A percentile compares a stretch with the other conserved stretches of the same genome.
Evolutionary conservation across 805 yeast species (phyloP).

Genomic region (Maudiozyma barnettii): DNA sequence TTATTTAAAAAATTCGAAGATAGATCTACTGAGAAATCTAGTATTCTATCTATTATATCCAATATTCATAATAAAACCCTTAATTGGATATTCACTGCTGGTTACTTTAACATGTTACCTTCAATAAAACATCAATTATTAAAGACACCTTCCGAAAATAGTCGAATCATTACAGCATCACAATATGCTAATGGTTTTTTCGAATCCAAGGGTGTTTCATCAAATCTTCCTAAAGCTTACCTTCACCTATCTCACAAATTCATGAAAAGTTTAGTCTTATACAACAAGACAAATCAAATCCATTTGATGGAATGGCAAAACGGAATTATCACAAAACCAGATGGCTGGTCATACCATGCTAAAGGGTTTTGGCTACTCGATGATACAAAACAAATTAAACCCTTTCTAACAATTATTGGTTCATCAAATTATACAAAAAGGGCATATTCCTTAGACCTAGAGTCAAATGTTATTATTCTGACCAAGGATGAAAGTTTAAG

Average conservation of each 20-base stretch:
- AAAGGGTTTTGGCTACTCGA: constrained; percentile 87
- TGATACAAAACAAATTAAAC: constrained; percentile 34
- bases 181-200: constrained; percentile 93
- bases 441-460: constrained; percentile 80
- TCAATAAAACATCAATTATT: constrained; percentile 53
- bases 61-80: constrained; percentile 42
- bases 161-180: constrained; percentile 74
- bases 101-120: constrained; percentile 87
- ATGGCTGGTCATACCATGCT: constrained; percentile 97
- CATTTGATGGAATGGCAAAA: constrained; percentile 73
- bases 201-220: constrained; percentile 71
- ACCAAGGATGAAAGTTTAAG: constrained; percentile 59
- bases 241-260: constrained; percentile 64
- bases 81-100: constrained; percentile 87
- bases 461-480: constrained; percentile 71
- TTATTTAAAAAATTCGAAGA: constrained; percentile 43
- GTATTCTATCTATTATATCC: constrained; percentile 52
- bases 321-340: constrained; percentile 70
- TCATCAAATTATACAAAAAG: constrained; percentile 89
- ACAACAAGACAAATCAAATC: constrained; percentile 38
- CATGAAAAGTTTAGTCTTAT: constrained; percentile 39
- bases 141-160: constrained; percentile 38
- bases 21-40: constrained; percentile 73
- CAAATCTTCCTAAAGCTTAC: constrained; percentile 80
- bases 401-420: constrained; percentile 76